Conservation (phyloP, 805 yeast species). For the Priceomyces melissophilus region DNA sequence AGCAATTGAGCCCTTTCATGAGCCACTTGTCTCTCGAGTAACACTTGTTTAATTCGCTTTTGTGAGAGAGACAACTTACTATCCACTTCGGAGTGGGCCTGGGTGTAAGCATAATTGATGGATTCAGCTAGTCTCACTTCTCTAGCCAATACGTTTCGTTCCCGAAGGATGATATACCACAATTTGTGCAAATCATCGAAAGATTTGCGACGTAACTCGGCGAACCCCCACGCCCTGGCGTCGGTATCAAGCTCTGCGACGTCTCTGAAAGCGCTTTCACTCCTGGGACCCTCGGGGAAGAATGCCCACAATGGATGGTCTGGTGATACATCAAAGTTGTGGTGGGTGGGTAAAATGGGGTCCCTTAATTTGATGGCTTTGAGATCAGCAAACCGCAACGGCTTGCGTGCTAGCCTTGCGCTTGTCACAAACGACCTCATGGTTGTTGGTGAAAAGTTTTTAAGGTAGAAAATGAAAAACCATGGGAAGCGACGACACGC, state of each 20-base stretch:
- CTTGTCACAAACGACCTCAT: slow-evolving; percentile 30
- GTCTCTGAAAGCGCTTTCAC: slow-evolving; percentile 54
- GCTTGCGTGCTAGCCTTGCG: slow-evolving; percentile 32
- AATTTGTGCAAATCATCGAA: slow-evolving; percentile 88
- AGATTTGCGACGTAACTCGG: slow-evolving; percentile 85
- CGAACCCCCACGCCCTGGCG: slow-evolving; percentile 81
- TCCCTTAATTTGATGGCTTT: slow-evolving; percentile 56
- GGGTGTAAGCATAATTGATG: slow-evolving; percentile 16
- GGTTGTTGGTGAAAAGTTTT: too few species aligned
- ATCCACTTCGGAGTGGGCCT: slow-evolving; percentile 40
- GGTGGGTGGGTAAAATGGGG: slow-evolving; percentile 81
- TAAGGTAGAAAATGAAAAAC: too few species aligned
- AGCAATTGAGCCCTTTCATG: slow-evolving; percentile 56
- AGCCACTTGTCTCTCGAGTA: slow-evolving; percentile 80
- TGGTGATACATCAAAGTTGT: slow-evolving; percentile 67
- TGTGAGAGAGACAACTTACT: slow-evolving; percentile 34
- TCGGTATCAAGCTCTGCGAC: slow-evolving; percentile 48
- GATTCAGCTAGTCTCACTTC: slow-evolving; percentile 60
- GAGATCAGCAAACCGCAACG: slow-evolving; percentile 15
- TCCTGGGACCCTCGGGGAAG: slow-evolving; percentile 52
- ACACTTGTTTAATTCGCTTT: slow-evolving; percentile 72
- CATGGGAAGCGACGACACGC: slow-evolving; percentile 2
- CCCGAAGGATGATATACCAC: slow-evolving; percentile 86
- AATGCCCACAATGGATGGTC: slow-evolving; percentile 97
- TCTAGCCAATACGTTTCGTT: slow-evolving; percentile 73